Evolutionary conservation across 305 asterid genomes (phyloP), one percentile per base, ranked within the genome.

Genomic region (Euphrasia arctica): DNA sequence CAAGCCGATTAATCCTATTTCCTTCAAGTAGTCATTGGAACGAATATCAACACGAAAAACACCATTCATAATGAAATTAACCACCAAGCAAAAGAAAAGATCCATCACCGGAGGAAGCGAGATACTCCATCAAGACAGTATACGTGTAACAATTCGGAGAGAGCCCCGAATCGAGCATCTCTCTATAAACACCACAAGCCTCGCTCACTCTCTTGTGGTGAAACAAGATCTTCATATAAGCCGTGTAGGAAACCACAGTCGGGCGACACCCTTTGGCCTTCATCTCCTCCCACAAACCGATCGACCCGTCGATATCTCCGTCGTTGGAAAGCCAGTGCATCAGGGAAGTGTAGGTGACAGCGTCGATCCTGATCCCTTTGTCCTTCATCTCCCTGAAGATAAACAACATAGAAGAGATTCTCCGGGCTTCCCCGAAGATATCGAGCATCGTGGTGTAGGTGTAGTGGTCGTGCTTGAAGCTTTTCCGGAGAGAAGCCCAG

Each of bases 401-500:
- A 69, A 66, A 78, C 77, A 75, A 84, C 99, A 93, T 93, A 4
- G 96, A 90, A 1, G 86, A 69, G 54, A 90, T 82, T 73, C 97
- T 77, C 77, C 80, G 51, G 4, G 97, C 97, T 77, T 90, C 99
- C 66, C 99, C 99, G 52, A 93, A 90, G 25, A 93, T 93, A 76
- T 90, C 97, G 86, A 88, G 28, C 96, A 93, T 93, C 9, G 99
- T 90, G 8, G 99, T 93, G 70, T 82, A 93, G 14, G 97, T 90
- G 67, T 78, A 93, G n/a, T 88, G 95, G 65, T 90, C 99, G 76
- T 90, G 99, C 85, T 82, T 88, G 78, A 90, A 88, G 4, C 71
- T 82, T 62, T 73, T 77, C 56, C 69, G 60, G 65, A 65, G 63
- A 13, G 88, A 74, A 47, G 82, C 92, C 98, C 98, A 93, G 62